Evolutionary conservation across 306 rosid species (phyloP).

Genomic region (Carpinus fangiana): DNA sequence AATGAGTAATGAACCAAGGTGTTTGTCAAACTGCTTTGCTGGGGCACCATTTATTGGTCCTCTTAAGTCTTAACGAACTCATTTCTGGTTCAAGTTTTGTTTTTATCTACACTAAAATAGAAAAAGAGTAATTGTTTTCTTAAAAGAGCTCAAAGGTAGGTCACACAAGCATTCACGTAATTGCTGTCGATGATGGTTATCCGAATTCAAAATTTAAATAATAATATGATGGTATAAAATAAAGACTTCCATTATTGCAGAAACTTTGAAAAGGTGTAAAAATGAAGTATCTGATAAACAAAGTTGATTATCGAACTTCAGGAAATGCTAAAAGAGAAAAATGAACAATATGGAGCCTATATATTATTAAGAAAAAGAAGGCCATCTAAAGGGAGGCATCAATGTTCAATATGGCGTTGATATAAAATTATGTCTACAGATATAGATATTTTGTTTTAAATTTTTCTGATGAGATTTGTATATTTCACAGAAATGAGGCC

Average conservation of each 20-base stretch:
- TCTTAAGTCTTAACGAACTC: background rate
- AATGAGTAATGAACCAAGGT: background rate
- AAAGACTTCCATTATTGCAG: background rate
- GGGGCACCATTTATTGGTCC: background rate
- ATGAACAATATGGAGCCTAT: background rate
- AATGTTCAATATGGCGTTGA: background rate
- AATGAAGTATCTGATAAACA: background rate
- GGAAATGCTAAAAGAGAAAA: background rate
- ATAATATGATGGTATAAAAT: background rate
- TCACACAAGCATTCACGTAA: background rate
- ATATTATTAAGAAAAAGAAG: background rate
- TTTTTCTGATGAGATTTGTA: constrained; percentile 6
- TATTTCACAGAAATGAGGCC: constrained; percentile 66
- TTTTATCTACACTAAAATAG: too few relatives aligned
- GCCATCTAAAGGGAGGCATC: background rate
- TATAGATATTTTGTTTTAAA: background rate
- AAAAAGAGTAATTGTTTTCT: too few relatives aligned
- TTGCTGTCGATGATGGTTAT: background rate
- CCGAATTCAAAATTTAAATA: background rate
- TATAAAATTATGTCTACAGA: background rate
- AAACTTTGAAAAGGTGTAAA: constrained; percentile 1
- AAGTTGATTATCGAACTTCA: background rate
- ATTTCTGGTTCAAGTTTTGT: too few relatives aligned
- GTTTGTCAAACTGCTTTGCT: background rate
- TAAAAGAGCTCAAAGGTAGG: background rate